phyloP scores from a whole-genome alignment of 2,329 filamentous ascomycete species.

The Shiraia sp. region DNA sequence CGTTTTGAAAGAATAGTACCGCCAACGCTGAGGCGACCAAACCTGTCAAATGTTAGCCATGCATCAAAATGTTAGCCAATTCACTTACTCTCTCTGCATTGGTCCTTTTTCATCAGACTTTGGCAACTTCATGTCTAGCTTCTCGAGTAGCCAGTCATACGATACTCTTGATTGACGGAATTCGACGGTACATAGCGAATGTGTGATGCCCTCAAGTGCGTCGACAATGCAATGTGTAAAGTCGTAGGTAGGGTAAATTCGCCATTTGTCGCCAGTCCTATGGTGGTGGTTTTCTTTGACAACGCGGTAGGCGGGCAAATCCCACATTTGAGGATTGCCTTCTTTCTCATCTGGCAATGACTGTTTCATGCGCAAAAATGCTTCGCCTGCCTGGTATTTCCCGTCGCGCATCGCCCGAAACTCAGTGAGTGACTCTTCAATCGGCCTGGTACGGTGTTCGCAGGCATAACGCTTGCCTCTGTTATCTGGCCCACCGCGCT shows the following conservation, averaged over 20 bases:
- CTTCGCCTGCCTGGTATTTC: conserved; percentile 82
- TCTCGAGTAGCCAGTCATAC: conserved; percentile 88
- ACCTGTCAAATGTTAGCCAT: conserved; percentile 36
- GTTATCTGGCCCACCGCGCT: conserved; percentile 77
- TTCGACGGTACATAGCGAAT: conserved; percentile 91
- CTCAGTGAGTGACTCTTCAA: conserved; percentile 76
- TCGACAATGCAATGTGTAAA: conserved; percentile 91
- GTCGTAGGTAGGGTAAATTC: conserved; percentile 94
- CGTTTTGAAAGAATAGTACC: conserved; percentile 89
- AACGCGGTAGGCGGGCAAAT: conserved; percentile 87
- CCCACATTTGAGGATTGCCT: conserved; percentile 95
- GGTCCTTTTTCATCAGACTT: conserved; percentile 58
- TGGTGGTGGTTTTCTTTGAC: conserved; percentile 74
- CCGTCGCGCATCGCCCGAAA: conserved; percentile 91
- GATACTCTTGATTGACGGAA: conserved; percentile 83
- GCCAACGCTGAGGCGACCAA: conserved; percentile 74
- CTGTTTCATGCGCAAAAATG: conserved; percentile 92
- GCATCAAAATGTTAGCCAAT: not conserved
- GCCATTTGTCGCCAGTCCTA: conserved; percentile 81
- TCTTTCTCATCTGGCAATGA: conserved; percentile 64
- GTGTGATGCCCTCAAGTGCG: conserved; percentile 88
- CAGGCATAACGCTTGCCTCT: conserved; percentile 76
- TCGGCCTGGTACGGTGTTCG: conserved; percentile 72
- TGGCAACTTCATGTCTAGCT: conserved; percentile 77
- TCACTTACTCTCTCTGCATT: conserved; percentile 81